A percentile compares a stretch with the other conserved stretches of the same genome.
phyloP scores from a whole-genome alignment of 2,329 filamentous ascomycete species.

The Monosporascus ibericus region DNA sequence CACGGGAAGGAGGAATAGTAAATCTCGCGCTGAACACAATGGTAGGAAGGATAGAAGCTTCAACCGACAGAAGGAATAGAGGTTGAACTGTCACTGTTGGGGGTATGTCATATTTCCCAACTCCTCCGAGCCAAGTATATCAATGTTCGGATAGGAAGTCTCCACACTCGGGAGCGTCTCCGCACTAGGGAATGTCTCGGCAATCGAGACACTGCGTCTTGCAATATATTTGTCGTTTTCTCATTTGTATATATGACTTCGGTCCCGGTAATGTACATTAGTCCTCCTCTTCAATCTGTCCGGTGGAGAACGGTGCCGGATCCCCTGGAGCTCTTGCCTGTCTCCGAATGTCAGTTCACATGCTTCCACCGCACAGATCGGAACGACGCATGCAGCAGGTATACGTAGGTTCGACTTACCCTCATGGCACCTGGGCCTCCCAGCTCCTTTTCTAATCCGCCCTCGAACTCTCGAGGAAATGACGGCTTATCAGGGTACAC shows the following conservation, averaged over 20 bases:
- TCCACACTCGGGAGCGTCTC: too few species aligned
- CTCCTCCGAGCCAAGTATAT: background rate
- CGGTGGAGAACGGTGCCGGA: slow-evolving; percentile 39
- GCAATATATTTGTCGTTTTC: too few species aligned
- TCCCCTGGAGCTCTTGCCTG: slow-evolving; percentile 52
- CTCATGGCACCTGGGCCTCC: slow-evolving; percentile 61
- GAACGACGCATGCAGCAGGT: background rate
- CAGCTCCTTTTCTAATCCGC: slow-evolving; percentile 67
- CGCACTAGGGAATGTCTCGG: too few species aligned
- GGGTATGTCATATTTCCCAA: background rate
- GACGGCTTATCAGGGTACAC: slow-evolving; percentile 68
- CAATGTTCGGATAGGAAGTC: too few species aligned
- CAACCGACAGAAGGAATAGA: background rate
- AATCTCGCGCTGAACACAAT: background rate
- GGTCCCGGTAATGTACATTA: slow-evolving; percentile 19
- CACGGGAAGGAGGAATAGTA: too few species aligned
- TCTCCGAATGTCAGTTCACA: slow-evolving; percentile 9
- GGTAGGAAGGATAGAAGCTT: background rate
- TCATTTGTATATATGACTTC: background rate
- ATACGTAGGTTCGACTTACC: slow-evolving; percentile 42
- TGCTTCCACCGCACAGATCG: background rate
- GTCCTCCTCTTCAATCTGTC: slow-evolving; percentile 17
- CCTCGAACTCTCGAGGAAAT: slow-evolving; percentile 65
- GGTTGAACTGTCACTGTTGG: background rate
- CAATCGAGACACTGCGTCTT: too few species aligned